Base-by-base conservation (phyloP, 2,329 filamentous ascomycete genomes). In the Fusarium nematophilum region DNA sequence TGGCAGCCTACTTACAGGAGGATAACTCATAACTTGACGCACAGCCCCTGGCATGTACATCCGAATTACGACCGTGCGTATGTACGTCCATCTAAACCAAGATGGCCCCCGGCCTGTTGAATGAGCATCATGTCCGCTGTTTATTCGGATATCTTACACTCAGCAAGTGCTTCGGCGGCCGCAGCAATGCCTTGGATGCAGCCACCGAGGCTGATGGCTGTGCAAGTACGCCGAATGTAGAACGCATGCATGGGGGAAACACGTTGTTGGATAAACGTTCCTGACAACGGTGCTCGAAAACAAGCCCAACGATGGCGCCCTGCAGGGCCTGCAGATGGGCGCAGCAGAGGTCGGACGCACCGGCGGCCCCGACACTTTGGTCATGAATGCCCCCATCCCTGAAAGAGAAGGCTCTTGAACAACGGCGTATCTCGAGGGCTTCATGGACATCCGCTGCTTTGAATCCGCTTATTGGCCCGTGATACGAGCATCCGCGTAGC, bases 351-450 rank as follows among this genome's bases (percentile, higher is more conserved):
- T 47, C 36, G 43, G 43, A 52, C 47, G 43, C 34, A 42, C 34
- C 44, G 54, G 62, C 57, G 50, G 61, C 45, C 47, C 57, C 58
- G 51, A 54, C 51, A 44, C 34, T 59, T 46, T 39, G 58, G 43
- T 26, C 21, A 33, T 43, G 44, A 43, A n/a, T n/a, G n/a, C n/a
- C n/a, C 9, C 9, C 29, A 8, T 30, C 29, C 29, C 29, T 30
- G 21, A 13, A 7, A 15, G 29, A 11, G 9, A 7, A 23, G 6
- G 26, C 18, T n/a, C 18, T 26, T 18, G 15, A 29, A 38, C 53
- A 36, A 30, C 3, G 9, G 9, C 9, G 27, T 3, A 30, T 4
- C 6, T 4, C 9, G n/a, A 14, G n/a, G 30, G 30, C 21, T 21
- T 21, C 21, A 21, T 21, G 21, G 21, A 21, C 21, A 21, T 6